Conservation (phyloP, 768 basidiomycete species). For the Tricholomella constricta region DNA sequence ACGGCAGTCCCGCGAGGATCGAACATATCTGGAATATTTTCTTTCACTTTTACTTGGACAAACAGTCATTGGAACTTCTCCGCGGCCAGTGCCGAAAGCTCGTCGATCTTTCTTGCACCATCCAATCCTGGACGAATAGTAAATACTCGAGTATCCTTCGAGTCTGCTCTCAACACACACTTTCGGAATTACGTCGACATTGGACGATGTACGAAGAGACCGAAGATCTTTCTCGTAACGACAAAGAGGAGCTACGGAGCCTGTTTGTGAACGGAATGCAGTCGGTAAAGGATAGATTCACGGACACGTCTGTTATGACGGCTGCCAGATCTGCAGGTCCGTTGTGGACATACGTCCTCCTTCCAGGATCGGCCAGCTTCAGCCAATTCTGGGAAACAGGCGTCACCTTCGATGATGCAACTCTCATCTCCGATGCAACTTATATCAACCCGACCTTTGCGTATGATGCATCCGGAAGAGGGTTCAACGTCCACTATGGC, state of each 20-base stretch:
- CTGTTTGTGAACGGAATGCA: no score
- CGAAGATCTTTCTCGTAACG: no score
- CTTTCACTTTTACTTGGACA: constrained; percentile 49
- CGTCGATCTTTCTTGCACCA: constrained; percentile 28
- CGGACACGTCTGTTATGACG: no score
- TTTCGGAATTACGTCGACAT: constrained; percentile 39
- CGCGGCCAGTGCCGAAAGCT: constrained; percentile 41
- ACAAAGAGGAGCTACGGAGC: no score
- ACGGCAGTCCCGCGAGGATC: constrained; percentile 11
- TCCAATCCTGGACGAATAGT: constrained; percentile 40
- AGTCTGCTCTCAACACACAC: constrained; percentile 40
- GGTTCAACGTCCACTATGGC: constrained; percentile 45
- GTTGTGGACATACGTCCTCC: no score
- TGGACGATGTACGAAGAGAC: constrained; percentile 27
- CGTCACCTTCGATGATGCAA: constrained; percentile 30
- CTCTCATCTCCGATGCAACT: constrained; percentile 21
- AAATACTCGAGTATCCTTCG: constrained; percentile 38
- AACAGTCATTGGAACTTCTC: constrained; percentile 32
- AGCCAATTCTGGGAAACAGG: constrained; percentile 44
- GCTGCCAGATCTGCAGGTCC: constrained; percentile 32
- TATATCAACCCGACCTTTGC: constrained; percentile 49
- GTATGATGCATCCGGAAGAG: constrained; percentile 39
- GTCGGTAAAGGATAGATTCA: no score
- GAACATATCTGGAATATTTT: constrained; percentile 45
- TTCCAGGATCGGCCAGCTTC: constrained; percentile 8